A percentile compares a stretch with the other conserved stretches of the same genome.
These are phyloP conservation scores for Neopestalotiopsis clavispora DNA, from an alignment of 2,329 filamentous ascomycete genomes.

Conservation along the genomic window DNA sequence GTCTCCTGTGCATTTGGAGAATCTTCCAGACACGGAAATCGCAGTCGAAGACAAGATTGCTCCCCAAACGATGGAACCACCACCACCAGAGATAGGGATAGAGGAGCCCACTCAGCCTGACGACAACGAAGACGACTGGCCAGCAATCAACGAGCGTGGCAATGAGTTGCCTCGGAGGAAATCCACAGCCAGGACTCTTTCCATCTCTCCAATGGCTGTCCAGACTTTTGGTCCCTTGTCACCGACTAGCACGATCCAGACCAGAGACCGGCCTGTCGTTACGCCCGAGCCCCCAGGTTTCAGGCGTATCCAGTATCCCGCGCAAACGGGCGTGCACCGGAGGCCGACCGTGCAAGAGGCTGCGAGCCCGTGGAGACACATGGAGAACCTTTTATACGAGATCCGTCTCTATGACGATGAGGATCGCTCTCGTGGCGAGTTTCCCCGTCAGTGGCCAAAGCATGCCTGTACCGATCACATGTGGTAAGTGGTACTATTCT, in stretches of 20 bases:
- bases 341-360: conserved; percentile 1
- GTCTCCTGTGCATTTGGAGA: neutral
- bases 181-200: neutral
- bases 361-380: conserved; percentile 11
- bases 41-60: neutral
- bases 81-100: neutral
- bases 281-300: neutral
- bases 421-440: neutral
- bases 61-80: neutral
- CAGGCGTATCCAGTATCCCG: neutral
- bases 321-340: neutral
- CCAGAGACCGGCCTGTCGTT: neutral
- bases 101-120: conserved; percentile 13
- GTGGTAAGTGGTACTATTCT: neutral
- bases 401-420: conserved; percentile 15
- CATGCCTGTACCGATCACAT: neutral
- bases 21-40: neutral
- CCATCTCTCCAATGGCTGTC: neutral
- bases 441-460: conserved; percentile 10
- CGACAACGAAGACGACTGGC: neutral
- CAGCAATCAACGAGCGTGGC: neutral
- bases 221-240: neutral
- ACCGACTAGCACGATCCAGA: neutral
- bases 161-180: neutral
- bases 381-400: conserved; percentile 10